Evolutionary conservation across 139 green algal genomes (phyloP), one percentile per base, ranked within the genome.

Genomic region (Gonium pectorale): DNA sequence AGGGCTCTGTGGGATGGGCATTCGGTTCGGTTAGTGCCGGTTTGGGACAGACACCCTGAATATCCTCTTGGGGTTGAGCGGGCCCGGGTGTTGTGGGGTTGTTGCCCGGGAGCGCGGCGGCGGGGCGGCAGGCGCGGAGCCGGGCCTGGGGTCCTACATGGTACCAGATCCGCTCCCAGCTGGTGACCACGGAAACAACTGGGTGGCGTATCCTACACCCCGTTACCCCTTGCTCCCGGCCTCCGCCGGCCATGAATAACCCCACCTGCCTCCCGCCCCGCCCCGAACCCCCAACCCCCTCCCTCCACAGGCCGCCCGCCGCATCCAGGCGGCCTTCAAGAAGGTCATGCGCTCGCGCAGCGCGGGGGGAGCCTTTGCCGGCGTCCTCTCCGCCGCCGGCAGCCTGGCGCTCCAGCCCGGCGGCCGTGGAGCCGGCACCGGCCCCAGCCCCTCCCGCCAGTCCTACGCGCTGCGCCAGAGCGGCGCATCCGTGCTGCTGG

Each of bases 251-350:
- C 51, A 7, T 51, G 7, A 31, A 3, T 29, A 13, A 29, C 31
- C 37, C 21, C 40, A 13, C 35, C 46, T 66, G 27, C 22, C 9
- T 41, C 37, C 54, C 29, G 5, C 37, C 71, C 19, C 49, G 49
- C 33, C 38, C 4, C 1, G 38, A 44, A n/a, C n/a, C n/a, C n/a
- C n/a, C n/a, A n/a, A n/a, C n/a, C n/a, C n/a, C n/a, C n/a, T n/a
- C n/a, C n/a, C n/a, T n/a, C n/a, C 49, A 4, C 80, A 86, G 80
- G 80, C 69, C 15, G 69, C 80, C 31, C 52, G 52, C n/a, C 41
- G 43, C 33, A 86, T 86, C 59, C 80, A 86, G 43, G 29, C 68
- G 5, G 80, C 80, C 38, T 86, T 86, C 80, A 64, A 73, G 29
- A 22, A 52, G 3, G 9, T 80, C 15, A 31, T 80, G 40, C 52